phyloP scores from a whole-genome alignment of 2,329 filamentous ascomycete species.

The Pseudogymnoascus sp. region DNA sequence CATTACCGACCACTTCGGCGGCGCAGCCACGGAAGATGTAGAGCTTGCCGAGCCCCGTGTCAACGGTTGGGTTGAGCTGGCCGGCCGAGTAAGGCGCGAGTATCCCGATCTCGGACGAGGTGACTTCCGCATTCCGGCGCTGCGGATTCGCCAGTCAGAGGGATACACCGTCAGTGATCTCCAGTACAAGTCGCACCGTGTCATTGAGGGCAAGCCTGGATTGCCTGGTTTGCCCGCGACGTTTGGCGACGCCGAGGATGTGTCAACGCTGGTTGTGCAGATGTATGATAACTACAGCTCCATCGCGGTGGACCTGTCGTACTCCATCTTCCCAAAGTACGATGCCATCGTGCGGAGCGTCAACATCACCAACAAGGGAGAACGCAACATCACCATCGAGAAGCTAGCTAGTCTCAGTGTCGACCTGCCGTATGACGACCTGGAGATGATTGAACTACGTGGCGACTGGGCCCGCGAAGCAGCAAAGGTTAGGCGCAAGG shows the following conservation, averaged over 20 bases:
- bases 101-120: conserved; percentile 57
- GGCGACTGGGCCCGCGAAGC: conserved; percentile 57
- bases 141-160: conserved; percentile 49
- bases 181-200: background rate
- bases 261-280: conserved; percentile 49
- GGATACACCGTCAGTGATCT: conserved; percentile 37
- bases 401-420: conserved; percentile 52
- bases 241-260: conserved; percentile 37
- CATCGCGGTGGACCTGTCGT: conserved; percentile 49
- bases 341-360: conserved; percentile 55
- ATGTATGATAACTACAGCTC: conserved; percentile 50
- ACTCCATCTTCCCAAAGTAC: conserved; percentile 54
- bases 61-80: conserved; percentile 45
- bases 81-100: conserved; percentile 47
- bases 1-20: conserved; percentile 53
- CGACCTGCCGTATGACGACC: conserved; percentile 50
- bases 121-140: conserved; percentile 53
- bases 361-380: conserved; percentile 50
- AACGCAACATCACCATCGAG: conserved; percentile 43
- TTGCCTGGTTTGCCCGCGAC: background rate
- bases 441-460: conserved; percentile 52
- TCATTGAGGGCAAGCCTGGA: background rate
- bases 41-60: conserved; percentile 10
- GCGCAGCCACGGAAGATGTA: conserved; percentile 41
- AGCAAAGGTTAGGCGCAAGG: conserved; percentile 42